Evolutionary conservation across 2,329 filamentous ascomycete species (phyloP).

Genomic region (Pochonia chlamydosporia): DNA sequence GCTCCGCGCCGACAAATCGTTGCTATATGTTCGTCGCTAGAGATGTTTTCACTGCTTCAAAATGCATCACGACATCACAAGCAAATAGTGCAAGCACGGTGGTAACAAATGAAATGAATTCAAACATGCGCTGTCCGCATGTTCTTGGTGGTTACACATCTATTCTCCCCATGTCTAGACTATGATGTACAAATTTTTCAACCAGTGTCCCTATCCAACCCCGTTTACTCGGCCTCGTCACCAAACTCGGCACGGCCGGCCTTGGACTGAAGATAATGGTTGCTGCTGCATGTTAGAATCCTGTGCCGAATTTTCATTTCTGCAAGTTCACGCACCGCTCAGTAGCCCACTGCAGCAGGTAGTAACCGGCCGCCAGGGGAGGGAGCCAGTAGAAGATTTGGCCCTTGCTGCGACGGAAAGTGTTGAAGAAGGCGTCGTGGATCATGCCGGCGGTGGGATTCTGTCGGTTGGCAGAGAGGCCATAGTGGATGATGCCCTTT

Average conservation of each 20-base stretch:
- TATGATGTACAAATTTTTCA: conserved; percentile 32
- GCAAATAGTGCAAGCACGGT: too few relatives aligned
- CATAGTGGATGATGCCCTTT: conserved; percentile 64
- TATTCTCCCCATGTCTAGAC: conserved; percentile 33
- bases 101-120: conserved; percentile 18
- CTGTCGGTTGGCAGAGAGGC: conserved; percentile 82
- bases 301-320: background rate
- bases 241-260: conserved; percentile 54
- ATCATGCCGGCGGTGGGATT: conserved; percentile 73
- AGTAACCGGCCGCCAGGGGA: conserved; percentile 73
- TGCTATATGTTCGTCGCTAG: too few relatives aligned
- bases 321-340: conserved; percentile 61
- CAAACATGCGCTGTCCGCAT: conserved; percentile 7
- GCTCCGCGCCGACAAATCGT: too few relatives aligned
- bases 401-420: conserved; percentile 74
- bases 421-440: conserved; percentile 90
- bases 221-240: conserved; percentile 34
- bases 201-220: conserved; percentile 11
- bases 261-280: conserved; percentile 79
- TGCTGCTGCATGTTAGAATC: conserved; percentile 40
- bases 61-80: too few relatives aligned
- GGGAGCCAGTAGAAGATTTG: conserved; percentile 89
- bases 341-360: conserved; percentile 82
- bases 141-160: conserved; percentile 18
- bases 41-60: too few relatives aligned